Conservation (phyloP, 2,329 filamentous ascomycete genomes). For the Aspergillus ochraceoroseus region DNA sequence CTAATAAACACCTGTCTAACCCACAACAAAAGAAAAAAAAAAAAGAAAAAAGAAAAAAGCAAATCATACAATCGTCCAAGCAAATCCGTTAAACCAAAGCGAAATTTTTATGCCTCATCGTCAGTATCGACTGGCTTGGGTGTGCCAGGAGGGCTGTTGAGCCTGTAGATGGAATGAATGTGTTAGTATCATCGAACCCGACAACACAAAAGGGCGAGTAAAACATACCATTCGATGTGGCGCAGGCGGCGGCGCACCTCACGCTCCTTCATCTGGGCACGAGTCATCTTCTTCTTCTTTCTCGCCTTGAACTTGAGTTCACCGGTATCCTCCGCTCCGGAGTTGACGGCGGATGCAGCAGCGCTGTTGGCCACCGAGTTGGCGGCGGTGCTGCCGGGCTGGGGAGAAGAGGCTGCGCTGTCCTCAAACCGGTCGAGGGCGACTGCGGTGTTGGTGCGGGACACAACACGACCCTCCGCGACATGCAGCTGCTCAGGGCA, state of each 20-base stretch:
- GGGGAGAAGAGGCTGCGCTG: constrained; percentile 56
- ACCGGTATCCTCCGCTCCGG: constrained; percentile 73
- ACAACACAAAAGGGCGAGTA: too few species aligned
- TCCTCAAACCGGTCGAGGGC: constrained; percentile 84
- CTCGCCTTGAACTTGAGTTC: constrained; percentile 82
- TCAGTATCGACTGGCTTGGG: constrained; percentile 72
- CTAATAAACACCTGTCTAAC: constrained; percentile 10
- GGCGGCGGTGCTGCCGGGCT: constrained; percentile 52
- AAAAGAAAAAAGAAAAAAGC: constrained; percentile 2
- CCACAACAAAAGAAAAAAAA: constrained; percentile 8
- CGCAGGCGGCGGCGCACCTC: constrained; percentile 81
- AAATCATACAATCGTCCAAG: constrained; percentile 12
- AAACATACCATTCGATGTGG: constrained; percentile 60
- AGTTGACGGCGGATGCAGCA: constrained; percentile 65
- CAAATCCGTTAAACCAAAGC: constrained; percentile 1
- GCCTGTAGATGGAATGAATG: constrained; percentile 62
- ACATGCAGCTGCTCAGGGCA: constrained; percentile 97
- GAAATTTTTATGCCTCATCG: constrained; percentile 54
- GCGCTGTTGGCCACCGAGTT: constrained; percentile 58
- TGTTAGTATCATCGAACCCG: too few species aligned
- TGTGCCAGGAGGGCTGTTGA: constrained; percentile 80
- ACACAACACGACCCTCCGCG: constrained; percentile 76
- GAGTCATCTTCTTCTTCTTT: constrained; percentile 98
- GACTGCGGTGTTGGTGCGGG: constrained; percentile 72
- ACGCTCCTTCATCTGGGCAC: constrained; percentile 90